Evolutionary conservation across 2,329 filamentous ascomycete genomes (phyloP).

Genomic region (Monosporascus ibericus): DNA sequence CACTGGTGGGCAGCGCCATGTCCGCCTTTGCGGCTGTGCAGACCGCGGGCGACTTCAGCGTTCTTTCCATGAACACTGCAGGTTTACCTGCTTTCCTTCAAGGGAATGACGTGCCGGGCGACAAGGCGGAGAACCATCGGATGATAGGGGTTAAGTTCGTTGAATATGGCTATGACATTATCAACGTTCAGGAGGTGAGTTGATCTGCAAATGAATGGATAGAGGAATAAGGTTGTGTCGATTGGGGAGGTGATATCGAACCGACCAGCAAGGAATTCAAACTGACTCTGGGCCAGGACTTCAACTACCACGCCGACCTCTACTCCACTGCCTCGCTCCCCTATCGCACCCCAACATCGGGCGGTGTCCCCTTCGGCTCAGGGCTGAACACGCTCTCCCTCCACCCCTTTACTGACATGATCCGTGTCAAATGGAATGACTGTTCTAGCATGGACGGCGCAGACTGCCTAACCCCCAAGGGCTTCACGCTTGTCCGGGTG

Average conservation of each 20-base stretch:
- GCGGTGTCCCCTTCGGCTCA: constrained; percentile 56
- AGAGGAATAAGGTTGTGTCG: too few species aligned
- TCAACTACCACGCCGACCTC: constrained; percentile 61
- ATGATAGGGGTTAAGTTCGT: constrained; percentile 52
- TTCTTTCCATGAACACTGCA: constrained; percentile 26
- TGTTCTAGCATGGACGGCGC: constrained; percentile 49
- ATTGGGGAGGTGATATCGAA: neutral
- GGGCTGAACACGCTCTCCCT: constrained; percentile 60
- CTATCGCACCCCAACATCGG: constrained; percentile 57
- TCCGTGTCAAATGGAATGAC: constrained; percentile 51
- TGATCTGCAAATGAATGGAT: too few species aligned
- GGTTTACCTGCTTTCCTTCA: constrained; percentile 39
- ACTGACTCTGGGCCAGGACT: constrained; percentile 36
- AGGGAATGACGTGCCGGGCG: constrained; percentile 53
- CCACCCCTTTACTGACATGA: constrained; percentile 49
- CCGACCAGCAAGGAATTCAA: constrained; percentile 5
- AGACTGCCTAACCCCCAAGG: constrained; percentile 65
- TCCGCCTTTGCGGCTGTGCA: too few species aligned
- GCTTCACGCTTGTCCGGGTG: constrained; percentile 60
- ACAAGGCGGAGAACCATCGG: constrained; percentile 52
- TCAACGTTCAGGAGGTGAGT: constrained; percentile 56
- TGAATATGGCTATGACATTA: constrained; percentile 52
- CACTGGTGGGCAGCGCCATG: too few species aligned
- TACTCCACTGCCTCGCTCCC: constrained; percentile 55
- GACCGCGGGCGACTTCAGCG: constrained; percentile 22